A percentile compares a stretch with the other conserved stretches of the same genome.
Conservation (phyloP, 345 rosid species). For the Lumnitzera littorea region DNA sequence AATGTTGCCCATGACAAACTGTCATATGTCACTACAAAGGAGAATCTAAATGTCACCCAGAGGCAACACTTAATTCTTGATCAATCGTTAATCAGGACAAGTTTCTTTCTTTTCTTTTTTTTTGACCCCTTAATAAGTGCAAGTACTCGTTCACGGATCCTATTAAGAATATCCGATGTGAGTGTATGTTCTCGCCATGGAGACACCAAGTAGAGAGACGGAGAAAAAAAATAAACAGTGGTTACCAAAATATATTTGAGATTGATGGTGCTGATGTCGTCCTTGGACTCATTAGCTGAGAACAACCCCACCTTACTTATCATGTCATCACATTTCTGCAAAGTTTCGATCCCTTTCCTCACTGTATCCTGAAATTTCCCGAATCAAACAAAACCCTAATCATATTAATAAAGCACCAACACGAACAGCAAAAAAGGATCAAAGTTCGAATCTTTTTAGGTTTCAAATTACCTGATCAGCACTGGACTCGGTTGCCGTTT, state of each 20-base stretch:
- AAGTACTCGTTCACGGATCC: no score
- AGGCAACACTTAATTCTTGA: no score
- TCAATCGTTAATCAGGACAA: no score
- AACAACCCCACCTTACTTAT: constrained; percentile 68
- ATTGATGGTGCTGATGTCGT: constrained; percentile 73
- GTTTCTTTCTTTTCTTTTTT: no score
- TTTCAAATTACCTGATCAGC: constrained; percentile 47
- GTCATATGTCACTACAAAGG: no score
- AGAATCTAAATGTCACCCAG: no score
- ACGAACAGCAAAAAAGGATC: neutral
- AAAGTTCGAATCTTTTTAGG: constrained; percentile 7
- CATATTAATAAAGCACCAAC: neutral
- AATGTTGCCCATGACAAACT: no score
- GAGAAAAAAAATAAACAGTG: neutral
- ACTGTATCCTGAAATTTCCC: constrained; percentile 37
- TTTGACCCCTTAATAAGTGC: no score
- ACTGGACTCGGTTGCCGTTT: constrained; percentile 42
- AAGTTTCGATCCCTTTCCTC: constrained; percentile 58
- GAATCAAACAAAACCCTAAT: constrained; percentile 1
- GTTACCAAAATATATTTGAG: constrained; percentile 84
- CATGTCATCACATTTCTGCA: constrained; percentile 87
- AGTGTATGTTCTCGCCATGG: no score
- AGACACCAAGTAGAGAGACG: neutral
- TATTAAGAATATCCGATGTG: no score
- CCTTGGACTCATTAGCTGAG: constrained; percentile 82